These are phyloP conservation scores for Fusarium brachygibbosum DNA, from an alignment of 2,329 filamentous ascomycete species.

Conservation along the genomic window DNA sequence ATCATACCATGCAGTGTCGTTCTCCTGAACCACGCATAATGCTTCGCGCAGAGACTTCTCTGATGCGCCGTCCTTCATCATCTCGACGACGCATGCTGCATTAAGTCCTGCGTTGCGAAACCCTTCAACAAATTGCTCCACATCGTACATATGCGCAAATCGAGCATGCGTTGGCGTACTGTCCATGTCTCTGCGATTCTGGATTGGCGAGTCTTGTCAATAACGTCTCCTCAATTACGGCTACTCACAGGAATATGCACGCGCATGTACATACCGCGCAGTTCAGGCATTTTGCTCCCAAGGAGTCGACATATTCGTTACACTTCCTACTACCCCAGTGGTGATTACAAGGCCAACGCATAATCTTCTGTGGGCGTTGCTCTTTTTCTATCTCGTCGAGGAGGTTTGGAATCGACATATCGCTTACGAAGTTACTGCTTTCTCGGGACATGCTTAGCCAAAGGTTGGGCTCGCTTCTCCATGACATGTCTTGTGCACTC, in stretches of 20 bases:
- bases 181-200: slow-evolving; percentile 39
- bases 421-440: slow-evolving; percentile 12
- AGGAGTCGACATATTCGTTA: slow-evolving; percentile 37
- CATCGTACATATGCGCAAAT: slow-evolving; percentile 42
- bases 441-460: slow-evolving; percentile 18
- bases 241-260: slow-evolving; percentile 22
- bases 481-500: slow-evolving; percentile 18
- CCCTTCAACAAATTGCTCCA: slow-evolving; percentile 37
- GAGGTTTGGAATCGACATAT: slow-evolving; percentile 5
- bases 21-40: slow-evolving; percentile 37
- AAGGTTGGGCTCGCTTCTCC: slow-evolving; percentile 5
- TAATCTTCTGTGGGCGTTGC: slow-evolving; percentile 7
- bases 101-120: slow-evolving; percentile 41
- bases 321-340: slow-evolving; percentile 43
- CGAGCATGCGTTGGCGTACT: slow-evolving; percentile 43
- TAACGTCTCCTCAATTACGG: slow-evolving; percentile 26
- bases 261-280: slow-evolving; percentile 40
- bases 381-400: background rate
- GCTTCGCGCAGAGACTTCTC: slow-evolving; percentile 39
- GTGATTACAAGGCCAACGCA: slow-evolving; percentile 47
- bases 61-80: slow-evolving; percentile 38
- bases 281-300: slow-evolving; percentile 40
- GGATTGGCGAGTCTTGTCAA: slow-evolving; percentile 25
- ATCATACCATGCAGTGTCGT: slow-evolving; percentile 38
- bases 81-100: slow-evolving; percentile 39